Base-by-base conservation (phyloP, 108 stramenopile genomes). In the Cylindrotheca fusiformis region DNA sequence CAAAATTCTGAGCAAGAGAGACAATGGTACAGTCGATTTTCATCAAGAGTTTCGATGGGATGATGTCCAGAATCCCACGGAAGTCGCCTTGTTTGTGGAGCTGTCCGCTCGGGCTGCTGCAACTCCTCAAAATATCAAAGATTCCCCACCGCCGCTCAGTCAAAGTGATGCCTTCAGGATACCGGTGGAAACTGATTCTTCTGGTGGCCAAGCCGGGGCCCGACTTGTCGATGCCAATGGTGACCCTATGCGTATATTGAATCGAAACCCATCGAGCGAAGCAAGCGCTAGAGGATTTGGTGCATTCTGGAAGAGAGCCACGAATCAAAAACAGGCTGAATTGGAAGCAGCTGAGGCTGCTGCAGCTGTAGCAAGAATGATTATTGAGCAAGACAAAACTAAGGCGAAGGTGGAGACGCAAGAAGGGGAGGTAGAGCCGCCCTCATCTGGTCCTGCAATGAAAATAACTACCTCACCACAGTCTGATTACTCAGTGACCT, bases 31-130 rank as follows among this genome's bases (percentile, higher is more conserved):
- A 19, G 58, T 77, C 14, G 91, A 93, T 57, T 93, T 84, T 75
- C 74, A 88, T 60, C 85, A 93, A 67, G 91, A 93, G 58, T 68
- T 83, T 54, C 75, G 91, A 44, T 93, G 91, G 91, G 86, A 93
- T 60, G 28, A 52, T 26, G 24, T 81, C 4, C 23, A 33, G 6
- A 60, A 61, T 46, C 87, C 85, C 20, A 55, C 68, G 22, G 60
- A 79, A 59, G 67, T 72, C 45, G 75, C 71, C 2, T 50, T 88
- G 17, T 75, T 52, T 17, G 60, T 88, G 6, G 79, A 87, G 67
- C 48, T 86, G 8, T 76, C 67, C 45, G 80, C 87, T 1, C 56
- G 69, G 27, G 74, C 75, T 19, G 81, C 69, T n/a, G 33, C 60
- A 17, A 55, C 76, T 45, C 80, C 80, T 2, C 18, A 48, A 25